These are phyloP conservation scores for Blepharisma stoltei DNA, from an alignment of 73 alveolate genomes.

Conservation along the genomic window DNA sequence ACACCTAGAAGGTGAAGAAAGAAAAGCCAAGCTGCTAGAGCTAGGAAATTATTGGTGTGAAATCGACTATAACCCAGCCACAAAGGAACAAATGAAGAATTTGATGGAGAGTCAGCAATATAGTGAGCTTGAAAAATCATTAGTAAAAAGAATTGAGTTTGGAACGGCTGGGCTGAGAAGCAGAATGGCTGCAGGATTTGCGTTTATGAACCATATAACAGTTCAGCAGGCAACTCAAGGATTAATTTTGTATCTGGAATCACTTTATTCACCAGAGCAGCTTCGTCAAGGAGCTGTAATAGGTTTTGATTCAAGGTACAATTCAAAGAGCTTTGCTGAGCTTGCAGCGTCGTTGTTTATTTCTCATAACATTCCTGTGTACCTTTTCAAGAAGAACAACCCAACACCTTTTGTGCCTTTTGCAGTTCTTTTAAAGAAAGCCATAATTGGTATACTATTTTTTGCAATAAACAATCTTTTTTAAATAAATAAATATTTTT, in stretches of 20 bases:
- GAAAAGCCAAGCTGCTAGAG: too few species aligned
- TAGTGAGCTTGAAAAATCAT: constrained; percentile 31
- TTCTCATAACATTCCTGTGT: constrained; percentile 45
- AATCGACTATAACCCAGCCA: too few species aligned
- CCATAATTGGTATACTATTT: constrained; percentile 49
- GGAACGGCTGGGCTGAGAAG: constrained; percentile 49
- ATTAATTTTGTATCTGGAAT: constrained; percentile 38
- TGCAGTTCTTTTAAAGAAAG: constrained; percentile 36
- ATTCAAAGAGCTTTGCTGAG: constrained; percentile 51
- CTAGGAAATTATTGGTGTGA: too few species aligned
- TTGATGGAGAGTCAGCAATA: too few species aligned
- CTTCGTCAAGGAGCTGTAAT: constrained; percentile 49
- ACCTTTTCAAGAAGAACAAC: constrained; percentile 38
- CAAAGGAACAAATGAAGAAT: too few species aligned
- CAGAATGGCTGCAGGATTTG: constrained; percentile 49
- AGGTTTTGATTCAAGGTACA: constrained; percentile 59
- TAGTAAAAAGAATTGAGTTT: constrained; percentile 39
- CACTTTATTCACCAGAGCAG: constrained; percentile 37
- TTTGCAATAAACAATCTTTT: too few species aligned
- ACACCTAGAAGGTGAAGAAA: too few species aligned
- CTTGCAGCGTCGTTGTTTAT: constrained; percentile 54
- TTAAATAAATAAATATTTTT: too few species aligned
- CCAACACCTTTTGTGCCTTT: constrained; percentile 57
- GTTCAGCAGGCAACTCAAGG: constrained; percentile 58
- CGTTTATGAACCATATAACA: constrained; percentile 51